These are phyloP conservation scores for Cephalotrichum gorgonifer DNA, from an alignment of 2,329 filamentous ascomycete genomes.

Conservation along the genomic window DNA sequence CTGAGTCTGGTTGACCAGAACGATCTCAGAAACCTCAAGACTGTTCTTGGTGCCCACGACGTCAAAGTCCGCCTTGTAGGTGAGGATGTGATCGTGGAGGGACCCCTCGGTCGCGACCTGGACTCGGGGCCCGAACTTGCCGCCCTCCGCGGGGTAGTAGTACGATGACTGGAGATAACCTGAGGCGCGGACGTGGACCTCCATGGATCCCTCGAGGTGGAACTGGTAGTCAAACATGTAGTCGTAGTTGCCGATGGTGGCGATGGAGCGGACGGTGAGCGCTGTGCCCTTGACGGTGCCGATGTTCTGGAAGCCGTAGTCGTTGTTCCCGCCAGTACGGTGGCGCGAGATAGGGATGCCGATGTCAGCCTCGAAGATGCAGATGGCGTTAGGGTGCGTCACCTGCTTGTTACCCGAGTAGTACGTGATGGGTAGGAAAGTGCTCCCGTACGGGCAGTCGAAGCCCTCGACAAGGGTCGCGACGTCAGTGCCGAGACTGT, in stretches of 20 bases:
- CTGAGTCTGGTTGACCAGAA: slow-evolving; percentile 19
- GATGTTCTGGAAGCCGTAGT: slow-evolving; percentile 18
- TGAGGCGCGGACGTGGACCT: slow-evolving; percentile 26
- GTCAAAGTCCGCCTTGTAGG: slow-evolving; percentile 29
- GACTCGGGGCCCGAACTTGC: slow-evolving; percentile 22
- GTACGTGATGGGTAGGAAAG: slow-evolving; percentile 22
- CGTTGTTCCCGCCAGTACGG: slow-evolving; percentile 12
- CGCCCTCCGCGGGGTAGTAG: slow-evolving; percentile 21
- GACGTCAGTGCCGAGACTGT: slow-evolving; percentile 21
- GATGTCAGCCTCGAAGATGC: slow-evolving; percentile 26
- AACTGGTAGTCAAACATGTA: slow-evolving; percentile 26
- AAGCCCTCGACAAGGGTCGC: slow-evolving; percentile 28
- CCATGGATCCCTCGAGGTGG: slow-evolving; percentile 23
- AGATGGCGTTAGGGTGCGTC: slow-evolving; percentile 21
- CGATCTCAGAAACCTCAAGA: slow-evolving; percentile 20
- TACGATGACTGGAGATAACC: slow-evolving; percentile 24
- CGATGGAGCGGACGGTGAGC: slow-evolving; percentile 12
- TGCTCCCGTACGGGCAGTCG: slow-evolving; percentile 28
- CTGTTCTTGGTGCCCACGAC: slow-evolving; percentile 22
- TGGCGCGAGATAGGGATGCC: slow-evolving; percentile 26
- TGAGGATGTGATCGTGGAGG: slow-evolving; percentile 27
- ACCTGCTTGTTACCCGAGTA: slow-evolving; percentile 18
- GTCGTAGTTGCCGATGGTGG: slow-evolving; percentile 31
- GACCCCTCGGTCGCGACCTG: slow-evolving; percentile 21
- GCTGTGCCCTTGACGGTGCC: slow-evolving; percentile 21